A percentile compares a stretch with the other conserved stretches of the same genome.
Conservation (phyloP, 805 yeast genomes). For the Ogataea wickerhamii region DNA sequence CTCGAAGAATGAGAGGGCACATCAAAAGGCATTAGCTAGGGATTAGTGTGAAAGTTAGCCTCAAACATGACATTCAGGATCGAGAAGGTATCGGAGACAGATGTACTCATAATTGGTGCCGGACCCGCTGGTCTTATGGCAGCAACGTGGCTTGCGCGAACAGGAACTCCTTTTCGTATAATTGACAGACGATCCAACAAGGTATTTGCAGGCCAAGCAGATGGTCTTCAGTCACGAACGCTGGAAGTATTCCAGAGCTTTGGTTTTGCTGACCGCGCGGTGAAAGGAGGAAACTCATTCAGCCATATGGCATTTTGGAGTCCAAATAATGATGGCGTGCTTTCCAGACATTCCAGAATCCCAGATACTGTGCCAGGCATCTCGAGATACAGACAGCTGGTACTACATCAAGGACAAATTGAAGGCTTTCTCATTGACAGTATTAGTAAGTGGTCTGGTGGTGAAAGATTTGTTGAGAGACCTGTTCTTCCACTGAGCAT, state of each 20-base stretch:
- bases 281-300: slow-evolving; percentile 28
- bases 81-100: slow-evolving; percentile 16
- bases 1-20: no score
- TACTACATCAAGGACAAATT: slow-evolving; percentile 32
- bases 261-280: slow-evolving; percentile 27
- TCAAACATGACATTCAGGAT: slow-evolving; percentile 1
- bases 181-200: slow-evolving; percentile 31
- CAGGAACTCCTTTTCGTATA: slow-evolving; percentile 29
- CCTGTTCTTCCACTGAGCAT: slow-evolving; percentile 18
- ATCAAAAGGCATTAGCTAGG: no score
- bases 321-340: slow-evolving; percentile 25
- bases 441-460: slow-evolving; percentile 21
- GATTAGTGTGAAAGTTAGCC: no score
- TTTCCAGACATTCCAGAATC: slow-evolving; percentile 25
- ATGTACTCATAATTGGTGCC: slow-evolving; percentile 36
- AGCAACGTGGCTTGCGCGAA: slow-evolving; percentile 29
- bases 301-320: slow-evolving; percentile 33
- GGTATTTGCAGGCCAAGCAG: slow-evolving; percentile 34
- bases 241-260: slow-evolving; percentile 28
- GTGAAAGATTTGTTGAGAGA: slow-evolving; percentile 19
- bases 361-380: slow-evolving; percentile 30
- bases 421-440: slow-evolving; percentile 28
- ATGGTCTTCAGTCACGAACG: slow-evolving; percentile 33
- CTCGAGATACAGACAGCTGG: slow-evolving; percentile 29
- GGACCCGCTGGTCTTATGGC: slow-evolving; percentile 38